Base-by-base conservation (phyloP, 2,329 filamentous ascomycete species). In the Fusarium sp. region DNA sequence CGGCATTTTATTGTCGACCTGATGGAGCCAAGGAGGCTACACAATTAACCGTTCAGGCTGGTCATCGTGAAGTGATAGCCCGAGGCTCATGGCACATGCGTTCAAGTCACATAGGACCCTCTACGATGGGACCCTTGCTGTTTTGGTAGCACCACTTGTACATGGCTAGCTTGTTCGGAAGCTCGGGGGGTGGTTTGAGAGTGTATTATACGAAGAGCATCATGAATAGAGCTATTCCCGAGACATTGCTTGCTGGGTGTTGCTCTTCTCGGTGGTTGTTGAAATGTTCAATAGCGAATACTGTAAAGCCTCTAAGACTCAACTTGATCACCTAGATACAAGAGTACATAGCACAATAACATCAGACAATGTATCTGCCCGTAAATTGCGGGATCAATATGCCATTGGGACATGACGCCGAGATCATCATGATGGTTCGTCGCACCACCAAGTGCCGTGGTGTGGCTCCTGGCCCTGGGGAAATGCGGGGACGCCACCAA, bases 401-500 rank as follows among this genome's bases (percentile, higher is more conserved):
- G 52, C 38, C 29, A 58, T 70, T 73, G 40, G 56, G 63, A 73
- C 59, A 65, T 67, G 68, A 40, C 71, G 20, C 70, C 68, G 70
- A 71, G 71, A 72, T 68, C 64, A 78, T 72, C 64, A 65, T 68
- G 63, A 67, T 20, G 54, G 47, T 36, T 69, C 45, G 47, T 66
- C 42, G 31, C 50, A 57, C 59, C 65, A 71, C 58, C 36, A 64
- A 65, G 54, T 65, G 60, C 71, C 56, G 63, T 57, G 69, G 61
- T 71, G 67, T 70, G 66, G 56, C 40, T 66, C 54, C 52, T 69
- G 50, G 45, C 59, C 76, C 71, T 57, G 74, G 64, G 67, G 65
- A 66, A 78, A 73, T 74, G 77, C 70, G 77, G 77, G 74, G 73
- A 59, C 57, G 60, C 63, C 64, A 70, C 74, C 72, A 74, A 74